Evolutionary conservation across 768 basidiomycete genomes (phyloP).

Genomic region (Phanerochaete carnosa): DNA sequence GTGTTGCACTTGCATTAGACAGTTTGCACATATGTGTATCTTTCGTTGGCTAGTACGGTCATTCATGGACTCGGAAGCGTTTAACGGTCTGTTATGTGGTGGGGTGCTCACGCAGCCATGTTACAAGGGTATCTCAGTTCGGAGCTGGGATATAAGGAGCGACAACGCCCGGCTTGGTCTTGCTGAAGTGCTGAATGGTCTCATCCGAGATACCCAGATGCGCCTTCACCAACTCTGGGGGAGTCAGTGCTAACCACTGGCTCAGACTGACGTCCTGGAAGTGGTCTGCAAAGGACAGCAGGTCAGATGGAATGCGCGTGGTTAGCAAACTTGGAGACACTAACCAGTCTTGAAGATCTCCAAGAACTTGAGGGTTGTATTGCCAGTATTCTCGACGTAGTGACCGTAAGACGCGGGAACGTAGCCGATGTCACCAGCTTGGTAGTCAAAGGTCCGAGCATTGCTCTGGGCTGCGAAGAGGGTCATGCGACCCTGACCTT

Average conservation of each 20-base stretch:
- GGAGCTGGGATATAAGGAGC: background rate
- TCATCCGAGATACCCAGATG: constrained; percentile 20
- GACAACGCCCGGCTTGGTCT: constrained; percentile 12
- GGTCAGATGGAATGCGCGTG: background rate
- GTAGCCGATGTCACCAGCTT: constrained; percentile 44
- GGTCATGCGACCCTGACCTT: constrained; percentile 37
- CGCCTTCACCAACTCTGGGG: constrained; percentile 24
- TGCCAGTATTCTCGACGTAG: constrained; percentile 62
- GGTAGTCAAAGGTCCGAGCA: constrained; percentile 42
- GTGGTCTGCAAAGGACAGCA: background rate
- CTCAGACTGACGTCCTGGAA: constrained; percentile 11
- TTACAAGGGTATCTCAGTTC: background rate
- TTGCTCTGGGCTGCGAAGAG: constrained; percentile 34
- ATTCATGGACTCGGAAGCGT: too few species aligned
- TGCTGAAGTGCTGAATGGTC: constrained; percentile 13
- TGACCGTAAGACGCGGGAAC: constrained; percentile 57
- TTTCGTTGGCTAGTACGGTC: too few species aligned
- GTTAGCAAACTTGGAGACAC: background rate
- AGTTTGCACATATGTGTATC: too few species aligned
- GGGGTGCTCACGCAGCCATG: background rate
- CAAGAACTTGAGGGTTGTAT: constrained; percentile 49
- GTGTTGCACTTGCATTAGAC: too few species aligned
- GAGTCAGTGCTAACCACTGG: constrained; percentile 26
- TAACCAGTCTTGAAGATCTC: constrained; percentile 55
- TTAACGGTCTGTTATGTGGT: too few species aligned